Evolutionary conservation across 2,329 filamentous ascomycete species (phyloP).

Genomic region (Scleromitrula shiraiana): DNA sequence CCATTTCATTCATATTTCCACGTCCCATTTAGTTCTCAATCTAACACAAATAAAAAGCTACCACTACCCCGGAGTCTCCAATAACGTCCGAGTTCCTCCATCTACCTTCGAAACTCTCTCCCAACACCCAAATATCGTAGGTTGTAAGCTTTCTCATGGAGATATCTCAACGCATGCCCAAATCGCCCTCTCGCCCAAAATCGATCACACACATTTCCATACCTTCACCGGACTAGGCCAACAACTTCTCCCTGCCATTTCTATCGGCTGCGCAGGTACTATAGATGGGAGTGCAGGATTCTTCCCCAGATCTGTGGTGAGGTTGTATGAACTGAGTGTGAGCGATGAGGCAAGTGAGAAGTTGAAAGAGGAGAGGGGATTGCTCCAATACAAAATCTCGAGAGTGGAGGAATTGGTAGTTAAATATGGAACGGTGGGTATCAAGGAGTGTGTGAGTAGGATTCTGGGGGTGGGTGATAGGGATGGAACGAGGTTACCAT

Average conservation of each 20-base stretch:
- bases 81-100: constrained; percentile 52
- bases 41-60: constrained; percentile 30
- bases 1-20: not conserved
- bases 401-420: constrained; percentile 54
- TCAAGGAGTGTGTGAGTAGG: constrained; percentile 55
- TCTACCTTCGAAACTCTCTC: constrained; percentile 49
- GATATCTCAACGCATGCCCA: constrained; percentile 57
- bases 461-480: constrained; percentile 51
- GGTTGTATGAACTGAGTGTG: constrained; percentile 43
- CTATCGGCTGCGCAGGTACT: constrained; percentile 55
- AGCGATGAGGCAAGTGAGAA: constrained; percentile 33
- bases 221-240: constrained; percentile 59
- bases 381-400: constrained; percentile 53
- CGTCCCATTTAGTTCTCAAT: not conserved
- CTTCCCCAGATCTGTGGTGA: constrained; percentile 54
- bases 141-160: constrained; percentile 62
- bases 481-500: constrained; percentile 51
- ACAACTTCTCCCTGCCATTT: constrained; percentile 53
- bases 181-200: constrained; percentile 49
- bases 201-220: constrained; percentile 51
- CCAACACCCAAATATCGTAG: constrained; percentile 58
- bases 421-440: constrained; percentile 52
- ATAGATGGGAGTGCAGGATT: constrained; percentile 60
- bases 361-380: constrained; percentile 41
- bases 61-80: constrained; percentile 57